Conservation (phyloP, 768 basidiomycete genomes). For the Tulasnella sp. region DNA sequence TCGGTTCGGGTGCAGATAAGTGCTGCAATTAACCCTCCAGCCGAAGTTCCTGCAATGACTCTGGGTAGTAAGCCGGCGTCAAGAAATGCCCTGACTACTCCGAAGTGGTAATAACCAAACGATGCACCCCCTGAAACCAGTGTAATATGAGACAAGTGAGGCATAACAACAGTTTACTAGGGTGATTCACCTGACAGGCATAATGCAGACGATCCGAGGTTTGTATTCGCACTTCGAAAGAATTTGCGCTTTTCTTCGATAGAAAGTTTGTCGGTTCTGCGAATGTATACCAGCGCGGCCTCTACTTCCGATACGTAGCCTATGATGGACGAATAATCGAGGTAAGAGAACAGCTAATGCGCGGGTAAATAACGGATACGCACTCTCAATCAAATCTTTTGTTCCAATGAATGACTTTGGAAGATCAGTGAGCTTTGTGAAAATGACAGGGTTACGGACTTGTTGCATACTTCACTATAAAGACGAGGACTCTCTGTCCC, state of each 20-base stretch:
- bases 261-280: conserved; percentile 56
- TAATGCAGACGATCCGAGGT: conserved; percentile 80
- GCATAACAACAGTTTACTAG: too few species aligned
- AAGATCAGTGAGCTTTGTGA: background rate
- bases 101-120: conserved; percentile 88
- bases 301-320: conserved; percentile 75
- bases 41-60: conserved; percentile 89
- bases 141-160: background rate
- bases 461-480: conserved; percentile 59
- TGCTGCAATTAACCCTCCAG: conserved; percentile 67
- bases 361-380: too few species aligned
- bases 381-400: conserved; percentile 82
- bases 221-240: conserved; percentile 78
- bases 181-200: conserved; percentile 62
- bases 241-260: conserved; percentile 85
- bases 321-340: conserved; percentile 24
- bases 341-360: conserved; percentile 11
- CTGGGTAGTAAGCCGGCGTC: conserved; percentile 77
- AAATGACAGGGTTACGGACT: background rate
- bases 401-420: conserved; percentile 83
- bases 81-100: conserved; percentile 83
- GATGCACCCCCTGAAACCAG: conserved; percentile 40
- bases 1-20: conserved; percentile 80
- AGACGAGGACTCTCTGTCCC: conserved; percentile 79
- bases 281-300: conserved; percentile 58